A percentile compares a stretch with the other conserved stretches of the same genome.
These are phyloP conservation scores for Rugonectria rugulosa DNA, from an alignment of 2,329 filamentous ascomycete genomes.

Conservation along the genomic window DNA sequence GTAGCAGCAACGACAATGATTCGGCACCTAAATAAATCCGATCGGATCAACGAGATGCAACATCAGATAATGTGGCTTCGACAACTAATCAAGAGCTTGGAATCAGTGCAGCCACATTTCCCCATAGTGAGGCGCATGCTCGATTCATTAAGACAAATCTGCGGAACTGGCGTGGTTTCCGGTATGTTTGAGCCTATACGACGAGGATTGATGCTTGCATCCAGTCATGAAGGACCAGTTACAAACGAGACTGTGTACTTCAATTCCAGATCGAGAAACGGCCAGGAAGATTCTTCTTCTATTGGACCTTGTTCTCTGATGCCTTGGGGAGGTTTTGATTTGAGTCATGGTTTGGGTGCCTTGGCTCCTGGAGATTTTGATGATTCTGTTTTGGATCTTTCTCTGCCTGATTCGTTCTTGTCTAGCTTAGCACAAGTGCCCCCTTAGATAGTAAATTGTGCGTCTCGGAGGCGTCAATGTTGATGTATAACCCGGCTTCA, in stretches of 20 bases:
- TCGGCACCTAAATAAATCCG: not conserved
- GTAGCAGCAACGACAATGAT: constrained; percentile 19
- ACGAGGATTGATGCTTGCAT: not conserved
- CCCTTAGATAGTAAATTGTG: too few relatives aligned
- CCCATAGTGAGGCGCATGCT: constrained; percentile 21
- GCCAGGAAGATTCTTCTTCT: not conserved
- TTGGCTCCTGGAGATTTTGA: not conserved
- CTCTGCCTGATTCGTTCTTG: not conserved
- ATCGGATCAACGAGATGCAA: not conserved
- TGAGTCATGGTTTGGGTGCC: not conserved
- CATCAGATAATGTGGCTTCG: constrained; percentile 14
- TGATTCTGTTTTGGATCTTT: not conserved
- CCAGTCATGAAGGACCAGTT: not conserved
- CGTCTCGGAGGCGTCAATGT: too few relatives aligned
- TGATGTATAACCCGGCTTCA: too few relatives aligned
- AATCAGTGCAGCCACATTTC: constrained; percentile 19
- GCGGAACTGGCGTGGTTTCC: not conserved
- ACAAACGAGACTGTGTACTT: not conserved
- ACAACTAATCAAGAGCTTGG: constrained; percentile 17
- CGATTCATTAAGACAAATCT: constrained; percentile 10
- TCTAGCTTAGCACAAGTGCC: not conserved
- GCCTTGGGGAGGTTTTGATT: constrained; percentile 1
- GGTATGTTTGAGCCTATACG: not conserved
- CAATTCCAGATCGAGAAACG: not conserved
- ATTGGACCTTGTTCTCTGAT: not conserved